Conservation (phyloP, 169 alveolate species). For the Eimeria sp. region DNA sequence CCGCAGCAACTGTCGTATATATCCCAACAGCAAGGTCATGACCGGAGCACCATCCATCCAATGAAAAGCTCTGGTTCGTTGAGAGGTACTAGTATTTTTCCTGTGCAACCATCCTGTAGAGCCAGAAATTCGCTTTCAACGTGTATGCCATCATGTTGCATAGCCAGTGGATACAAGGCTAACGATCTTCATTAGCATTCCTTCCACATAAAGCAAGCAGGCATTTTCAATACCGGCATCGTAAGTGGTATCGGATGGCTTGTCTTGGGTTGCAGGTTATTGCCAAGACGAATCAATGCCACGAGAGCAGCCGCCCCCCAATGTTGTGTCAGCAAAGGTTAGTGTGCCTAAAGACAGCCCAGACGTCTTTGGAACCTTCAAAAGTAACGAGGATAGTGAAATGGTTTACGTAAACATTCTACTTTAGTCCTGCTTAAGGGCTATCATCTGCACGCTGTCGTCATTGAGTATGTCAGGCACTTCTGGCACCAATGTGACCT, state of each 20-base stretch:
- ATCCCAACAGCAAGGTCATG: conserved; percentile 11
- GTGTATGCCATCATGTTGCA: neutral
- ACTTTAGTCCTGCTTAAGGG: neutral
- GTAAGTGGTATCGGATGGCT: neutral
- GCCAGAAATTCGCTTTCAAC: neutral
- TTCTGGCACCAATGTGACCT: neutral
- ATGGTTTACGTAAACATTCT: neutral
- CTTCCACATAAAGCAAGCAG: neutral
- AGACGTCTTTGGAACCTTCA: neutral
- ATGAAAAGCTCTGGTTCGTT: conserved; percentile 11
- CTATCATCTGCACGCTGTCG: neutral
- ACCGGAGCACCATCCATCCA: neutral
- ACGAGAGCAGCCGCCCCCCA: neutral
- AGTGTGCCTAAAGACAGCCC: neutral
- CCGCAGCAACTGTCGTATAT: conserved; percentile 8
- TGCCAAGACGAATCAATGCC: conserved; percentile 8
- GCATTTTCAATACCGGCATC: neutral
- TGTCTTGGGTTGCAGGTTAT: neutral
- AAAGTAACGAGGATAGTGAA: neutral
- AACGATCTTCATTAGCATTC: neutral
- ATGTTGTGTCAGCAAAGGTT: neutral
- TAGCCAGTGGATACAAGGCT: neutral
- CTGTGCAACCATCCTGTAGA: neutral
- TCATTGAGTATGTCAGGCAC: neutral
- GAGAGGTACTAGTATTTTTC: neutral